These are phyloP conservation scores for Botrytis fragariae DNA, from an alignment of 2,329 filamentous ascomycete genomes.

Conservation along the genomic window DNA sequence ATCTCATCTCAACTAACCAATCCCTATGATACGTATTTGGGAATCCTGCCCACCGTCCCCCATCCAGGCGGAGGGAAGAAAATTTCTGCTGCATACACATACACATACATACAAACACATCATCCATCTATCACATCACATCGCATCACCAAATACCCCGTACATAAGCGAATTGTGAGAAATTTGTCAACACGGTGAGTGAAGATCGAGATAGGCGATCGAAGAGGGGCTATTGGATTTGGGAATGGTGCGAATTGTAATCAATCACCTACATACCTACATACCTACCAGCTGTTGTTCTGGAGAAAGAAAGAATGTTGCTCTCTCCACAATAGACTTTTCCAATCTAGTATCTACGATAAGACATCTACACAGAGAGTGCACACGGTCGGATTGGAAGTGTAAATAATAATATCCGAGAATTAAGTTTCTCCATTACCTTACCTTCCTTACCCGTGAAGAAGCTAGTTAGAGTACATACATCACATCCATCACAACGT, in stretches of 20 bases:
- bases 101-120: neutral
- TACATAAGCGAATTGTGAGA: neutral
- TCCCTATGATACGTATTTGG: neutral
- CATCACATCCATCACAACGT: neutral
- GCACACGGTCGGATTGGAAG: neutral
- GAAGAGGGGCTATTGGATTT: neutral
- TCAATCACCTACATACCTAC: neutral
- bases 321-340: neutral
- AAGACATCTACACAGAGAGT: neutral
- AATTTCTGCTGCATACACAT: slow-evolving; percentile 14
- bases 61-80: neutral
- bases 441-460: neutral
- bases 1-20: neutral
- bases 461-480: neutral
- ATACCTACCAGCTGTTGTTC: neutral
- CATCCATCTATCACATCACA: neutral
- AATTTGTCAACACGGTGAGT: neutral
- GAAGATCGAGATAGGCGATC: neutral
- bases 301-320: neutral
- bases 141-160: neutral
- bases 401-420: neutral
- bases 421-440: neutral
- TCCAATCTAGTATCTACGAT: neutral
- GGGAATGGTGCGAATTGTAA: no score
- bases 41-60: neutral